These are phyloP conservation scores for Cornus florida DNA, from an alignment of 148 eudicot genomes.

Conservation along the genomic window DNA sequence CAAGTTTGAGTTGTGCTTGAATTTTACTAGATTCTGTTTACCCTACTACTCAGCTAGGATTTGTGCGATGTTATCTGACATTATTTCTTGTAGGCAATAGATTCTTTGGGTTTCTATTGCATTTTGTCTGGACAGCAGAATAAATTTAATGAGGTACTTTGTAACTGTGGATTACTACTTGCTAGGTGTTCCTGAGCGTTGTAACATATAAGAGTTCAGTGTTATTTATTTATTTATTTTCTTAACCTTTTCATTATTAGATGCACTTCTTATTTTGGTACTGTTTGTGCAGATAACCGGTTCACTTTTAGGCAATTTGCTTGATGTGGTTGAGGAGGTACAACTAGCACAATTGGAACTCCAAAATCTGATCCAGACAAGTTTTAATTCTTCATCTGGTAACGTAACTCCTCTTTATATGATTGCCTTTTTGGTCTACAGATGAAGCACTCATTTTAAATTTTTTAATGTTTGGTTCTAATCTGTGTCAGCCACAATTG, in stretches of 20 bases:
- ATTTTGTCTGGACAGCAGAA: not conserved
- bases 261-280: slow-evolving; percentile 9
- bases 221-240: too few species aligned
- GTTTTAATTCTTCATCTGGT: too few species aligned
- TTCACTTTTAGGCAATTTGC: slow-evolving; percentile 62
- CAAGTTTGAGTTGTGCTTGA: too few species aligned
- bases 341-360: slow-evolving; percentile 60
- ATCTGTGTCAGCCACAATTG: too few species aligned
- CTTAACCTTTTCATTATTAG: not conserved
- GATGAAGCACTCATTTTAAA: too few species aligned
- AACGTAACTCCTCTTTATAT: too few species aligned
- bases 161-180: not conserved
- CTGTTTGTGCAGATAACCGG: slow-evolving; percentile 54
- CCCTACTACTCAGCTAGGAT: not conserved
- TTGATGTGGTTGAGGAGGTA: slow-evolving; percentile 83
- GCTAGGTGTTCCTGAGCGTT: not conserved
- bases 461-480: too few species aligned
- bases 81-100: not conserved
- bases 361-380: slow-evolving; percentile 46
- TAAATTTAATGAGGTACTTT: not conserved
- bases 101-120: not conserved
- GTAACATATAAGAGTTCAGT: not conserved
- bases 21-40: not conserved
- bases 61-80: too few species aligned
- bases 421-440: too few species aligned